phyloP scores from a whole-genome alignment of 1,284 basidiomycete genomes.

The Gastroboletus turbinatus region DNA sequence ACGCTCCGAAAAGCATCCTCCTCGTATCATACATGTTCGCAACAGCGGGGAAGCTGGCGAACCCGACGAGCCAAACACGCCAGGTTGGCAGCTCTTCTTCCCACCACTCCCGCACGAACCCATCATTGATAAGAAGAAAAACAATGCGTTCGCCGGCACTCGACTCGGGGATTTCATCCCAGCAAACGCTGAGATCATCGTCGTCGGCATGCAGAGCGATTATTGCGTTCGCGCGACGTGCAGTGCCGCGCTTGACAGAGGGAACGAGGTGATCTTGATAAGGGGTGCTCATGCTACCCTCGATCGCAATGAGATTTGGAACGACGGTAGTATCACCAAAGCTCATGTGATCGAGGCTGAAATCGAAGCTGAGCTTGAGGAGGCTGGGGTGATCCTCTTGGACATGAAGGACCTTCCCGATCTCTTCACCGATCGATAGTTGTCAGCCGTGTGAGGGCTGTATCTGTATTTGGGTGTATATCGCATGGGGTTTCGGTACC shows the following conservation, averaged over 20 bases:
- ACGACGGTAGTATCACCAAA: conserved; percentile 50
- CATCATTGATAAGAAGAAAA: conserved; percentile 65
- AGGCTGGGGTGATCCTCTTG: conserved; percentile 59
- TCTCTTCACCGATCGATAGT: conserved; percentile 51
- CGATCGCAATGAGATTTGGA: conserved; percentile 59
- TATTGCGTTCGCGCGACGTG: conserved; percentile 66
- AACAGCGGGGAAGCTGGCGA: conserved; percentile 60
- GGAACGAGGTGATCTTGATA: conserved; percentile 64
- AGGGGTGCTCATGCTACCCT: conserved; percentile 63
- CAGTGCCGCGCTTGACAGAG: conserved; percentile 56
- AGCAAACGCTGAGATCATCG: conserved; percentile 54
- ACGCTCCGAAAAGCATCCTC: conserved; percentile 46
- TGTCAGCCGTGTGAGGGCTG: background rate
- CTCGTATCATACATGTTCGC: conserved; percentile 64
- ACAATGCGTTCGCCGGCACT: conserved; percentile 67
- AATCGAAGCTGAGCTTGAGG: conserved; percentile 61
- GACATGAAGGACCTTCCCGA: conserved; percentile 62
- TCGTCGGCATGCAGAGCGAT: conserved; percentile 68
- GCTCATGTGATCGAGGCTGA: conserved; percentile 37
- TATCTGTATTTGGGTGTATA: background rate
- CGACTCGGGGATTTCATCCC: conserved; percentile 48
- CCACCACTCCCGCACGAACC: conserved; percentile 47
- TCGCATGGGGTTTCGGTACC: background rate
- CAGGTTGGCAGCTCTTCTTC: conserved; percentile 61
- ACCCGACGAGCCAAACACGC: conserved; percentile 51